These are phyloP conservation scores for Pythium scleroteichum DNA, from an alignment of 352 stramenopile genomes.

Conservation along the genomic window DNA sequence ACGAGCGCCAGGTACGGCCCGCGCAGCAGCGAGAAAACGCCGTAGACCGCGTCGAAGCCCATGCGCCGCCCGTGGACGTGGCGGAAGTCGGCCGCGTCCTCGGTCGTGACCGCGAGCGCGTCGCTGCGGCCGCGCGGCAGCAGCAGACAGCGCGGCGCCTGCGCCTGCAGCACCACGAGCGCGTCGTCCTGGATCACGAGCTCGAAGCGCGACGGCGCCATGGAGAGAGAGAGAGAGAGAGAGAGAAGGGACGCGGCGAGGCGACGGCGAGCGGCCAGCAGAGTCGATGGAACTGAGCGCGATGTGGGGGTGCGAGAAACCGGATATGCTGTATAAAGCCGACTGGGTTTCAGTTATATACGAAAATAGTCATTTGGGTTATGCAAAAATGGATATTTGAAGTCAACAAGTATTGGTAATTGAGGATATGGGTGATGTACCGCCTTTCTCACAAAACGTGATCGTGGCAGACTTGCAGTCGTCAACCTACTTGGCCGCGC, in stretches of 20 bases:
- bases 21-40: conserved; percentile 68
- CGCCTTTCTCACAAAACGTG: too few species aligned
- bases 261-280: too few species aligned
- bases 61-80: conserved; percentile 74
- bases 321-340: too few species aligned
- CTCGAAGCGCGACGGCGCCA: conserved; percentile 38
- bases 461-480: too few species aligned
- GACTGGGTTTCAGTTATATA: too few species aligned
- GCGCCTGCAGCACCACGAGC: conserved; percentile 55
- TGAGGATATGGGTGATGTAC: too few species aligned
- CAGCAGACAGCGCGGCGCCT: conserved; percentile 51
- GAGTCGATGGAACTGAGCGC: too few species aligned
- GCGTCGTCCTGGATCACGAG: conserved; percentile 76
- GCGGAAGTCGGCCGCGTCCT: conserved; percentile 61
- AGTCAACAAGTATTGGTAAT: too few species aligned
- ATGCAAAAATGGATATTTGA: too few species aligned
- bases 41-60: conserved; percentile 79
- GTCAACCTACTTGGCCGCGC: too few species aligned
- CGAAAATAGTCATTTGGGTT: too few species aligned
- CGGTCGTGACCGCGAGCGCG: conserved; percentile 49
- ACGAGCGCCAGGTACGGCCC: conserved; percentile 74
- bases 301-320: too few species aligned
- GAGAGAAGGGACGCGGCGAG: not conserved
- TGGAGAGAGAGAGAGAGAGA: conserved; percentile 2
- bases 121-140: conserved; percentile 36